Conservation (phyloP, 768 basidiomycete species). For the Russula sp. region DNA sequence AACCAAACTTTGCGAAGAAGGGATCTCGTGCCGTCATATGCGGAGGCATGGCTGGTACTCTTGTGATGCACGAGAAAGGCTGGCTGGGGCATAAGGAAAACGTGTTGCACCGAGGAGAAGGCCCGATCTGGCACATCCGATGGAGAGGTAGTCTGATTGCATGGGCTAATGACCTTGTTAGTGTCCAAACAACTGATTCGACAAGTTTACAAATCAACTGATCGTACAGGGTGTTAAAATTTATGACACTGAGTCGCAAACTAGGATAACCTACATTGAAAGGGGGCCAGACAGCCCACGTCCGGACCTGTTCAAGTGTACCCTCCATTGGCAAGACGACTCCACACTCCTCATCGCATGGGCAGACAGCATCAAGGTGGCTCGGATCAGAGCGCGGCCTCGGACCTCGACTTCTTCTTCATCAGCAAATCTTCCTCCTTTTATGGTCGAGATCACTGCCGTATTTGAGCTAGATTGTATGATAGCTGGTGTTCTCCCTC, state of each 20-base stretch:
- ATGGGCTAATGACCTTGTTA: slow-evolving; percentile 91
- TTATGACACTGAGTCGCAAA: slow-evolving; percentile 76
- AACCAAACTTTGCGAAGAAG: slow-evolving; percentile 83
- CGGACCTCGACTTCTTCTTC: slow-evolving; percentile 44
- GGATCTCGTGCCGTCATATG: slow-evolving; percentile 78
- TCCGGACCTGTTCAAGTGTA: slow-evolving; percentile 93
- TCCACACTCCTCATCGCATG: slow-evolving; percentile 86
- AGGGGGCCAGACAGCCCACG: slow-evolving; percentile 79
- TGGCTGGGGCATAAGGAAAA: slow-evolving; percentile 96
- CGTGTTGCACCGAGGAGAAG: slow-evolving; percentile 77
- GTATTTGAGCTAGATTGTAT: slow-evolving; percentile 94
- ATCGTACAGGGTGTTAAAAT: slow-evolving; percentile 80
- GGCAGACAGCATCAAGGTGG: slow-evolving; percentile 93
- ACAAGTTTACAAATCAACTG: slow-evolving; percentile 8
- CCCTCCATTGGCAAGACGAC: slow-evolving; percentile 89
- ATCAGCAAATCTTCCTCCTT: slow-evolving; percentile 51
- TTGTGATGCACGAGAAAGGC: slow-evolving; percentile 90
- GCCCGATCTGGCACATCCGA: slow-evolving; percentile 88
- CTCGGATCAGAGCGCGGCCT: slow-evolving; percentile 66
- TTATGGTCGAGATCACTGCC: slow-evolving; percentile 83
- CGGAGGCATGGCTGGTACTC: slow-evolving; percentile 85
- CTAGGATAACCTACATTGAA: slow-evolving; percentile 82
- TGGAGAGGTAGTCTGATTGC: slow-evolving; percentile 88
- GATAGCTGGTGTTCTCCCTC: slow-evolving; percentile 87
- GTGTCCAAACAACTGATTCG: slow-evolving; percentile 32